These are phyloP conservation scores for Vigna trinervia DNA, from an alignment of 306 rosid species.

Conservation along the genomic window DNA sequence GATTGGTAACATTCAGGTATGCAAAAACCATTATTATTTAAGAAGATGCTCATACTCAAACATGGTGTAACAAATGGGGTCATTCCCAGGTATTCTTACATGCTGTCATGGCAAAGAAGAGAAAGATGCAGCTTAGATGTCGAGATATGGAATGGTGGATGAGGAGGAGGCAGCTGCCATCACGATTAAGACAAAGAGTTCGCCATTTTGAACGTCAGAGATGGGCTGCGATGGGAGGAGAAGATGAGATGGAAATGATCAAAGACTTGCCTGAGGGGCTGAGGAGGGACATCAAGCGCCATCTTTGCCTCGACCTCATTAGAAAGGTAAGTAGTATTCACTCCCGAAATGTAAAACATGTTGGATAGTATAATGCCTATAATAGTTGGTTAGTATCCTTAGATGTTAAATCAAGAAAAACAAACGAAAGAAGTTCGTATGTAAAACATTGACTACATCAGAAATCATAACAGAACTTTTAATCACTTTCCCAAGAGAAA, in stretches of 20 bases:
- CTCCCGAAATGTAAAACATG: background rate
- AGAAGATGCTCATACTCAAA: background rate
- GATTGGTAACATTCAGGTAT: conserved; percentile 97
- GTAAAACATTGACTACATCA: background rate
- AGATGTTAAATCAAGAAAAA: conserved; percentile 13
- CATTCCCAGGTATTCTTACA: conserved; percentile 81
- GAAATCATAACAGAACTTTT: background rate
- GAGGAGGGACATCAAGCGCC: conserved; percentile 90
- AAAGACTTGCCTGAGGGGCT: conserved; percentile 97
- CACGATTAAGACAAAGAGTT: conserved; percentile 78
- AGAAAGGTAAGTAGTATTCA: conserved; percentile 59
- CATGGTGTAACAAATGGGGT: conserved; percentile 41
- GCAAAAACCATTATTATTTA: background rate
- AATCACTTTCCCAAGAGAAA: background rate
- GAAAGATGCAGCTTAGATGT: conserved; percentile 93
- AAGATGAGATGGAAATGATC: conserved; percentile 88
- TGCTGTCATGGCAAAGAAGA: conserved; percentile 94
- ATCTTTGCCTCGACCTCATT: conserved; percentile 87
- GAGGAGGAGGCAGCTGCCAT: conserved; percentile 92
- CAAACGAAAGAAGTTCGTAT: background rate
- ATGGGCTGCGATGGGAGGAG: conserved; percentile 96
- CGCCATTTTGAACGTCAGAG: conserved; percentile 91
- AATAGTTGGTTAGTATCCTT: background rate
- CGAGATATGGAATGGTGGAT: conserved; percentile 99
- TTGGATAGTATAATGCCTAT: no score